Conservation (phyloP, 73 alveolate genomes). For the Chromera velia region DNA sequence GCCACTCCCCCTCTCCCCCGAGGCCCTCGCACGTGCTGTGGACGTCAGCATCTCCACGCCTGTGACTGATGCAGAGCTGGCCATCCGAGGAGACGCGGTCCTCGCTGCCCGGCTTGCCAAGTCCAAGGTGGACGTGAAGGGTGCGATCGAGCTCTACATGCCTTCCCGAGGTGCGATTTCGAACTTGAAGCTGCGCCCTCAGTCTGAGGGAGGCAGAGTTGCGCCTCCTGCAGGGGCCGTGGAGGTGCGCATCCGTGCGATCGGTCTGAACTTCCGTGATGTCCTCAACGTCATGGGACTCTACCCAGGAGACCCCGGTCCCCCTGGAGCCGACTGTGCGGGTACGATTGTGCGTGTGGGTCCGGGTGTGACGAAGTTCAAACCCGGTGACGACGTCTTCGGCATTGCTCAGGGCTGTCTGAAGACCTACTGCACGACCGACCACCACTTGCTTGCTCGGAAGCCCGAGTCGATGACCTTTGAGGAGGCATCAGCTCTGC, state of each 20-base stretch:
- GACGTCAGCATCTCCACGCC: background rate
- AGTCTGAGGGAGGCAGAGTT: background rate
- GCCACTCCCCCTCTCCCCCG: too few relatives aligned
- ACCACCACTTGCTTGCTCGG: slow-evolving; percentile 8
- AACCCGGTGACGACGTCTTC: slow-evolving; percentile 41
- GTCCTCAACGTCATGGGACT: slow-evolving; percentile 22
- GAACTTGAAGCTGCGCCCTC: background rate
- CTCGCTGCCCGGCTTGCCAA: background rate
- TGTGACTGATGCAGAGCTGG: background rate
- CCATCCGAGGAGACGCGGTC: background rate
- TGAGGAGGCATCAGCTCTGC: slow-evolving; percentile 43
- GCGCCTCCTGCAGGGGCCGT: background rate
- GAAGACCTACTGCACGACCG: slow-evolving; percentile 34
- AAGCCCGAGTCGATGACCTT: slow-evolving; percentile 1
- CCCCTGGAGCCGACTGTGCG: slow-evolving; percentile 46
- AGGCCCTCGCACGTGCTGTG: too few relatives aligned
- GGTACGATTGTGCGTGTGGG: slow-evolving; percentile 34
- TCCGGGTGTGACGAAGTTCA: slow-evolving; percentile 14
- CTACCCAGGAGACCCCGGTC: slow-evolving; percentile 46
- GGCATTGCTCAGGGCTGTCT: slow-evolving; percentile 49
- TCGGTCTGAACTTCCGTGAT: slow-evolving; percentile 43
- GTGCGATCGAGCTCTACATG: background rate
- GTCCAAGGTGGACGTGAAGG: background rate
- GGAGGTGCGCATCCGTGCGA: slow-evolving; percentile 34
- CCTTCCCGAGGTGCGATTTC: background rate